These are phyloP conservation scores for Phytophthora uliginosa DNA, from an alignment of 352 stramenopile species.

Conservation along the genomic window DNA sequence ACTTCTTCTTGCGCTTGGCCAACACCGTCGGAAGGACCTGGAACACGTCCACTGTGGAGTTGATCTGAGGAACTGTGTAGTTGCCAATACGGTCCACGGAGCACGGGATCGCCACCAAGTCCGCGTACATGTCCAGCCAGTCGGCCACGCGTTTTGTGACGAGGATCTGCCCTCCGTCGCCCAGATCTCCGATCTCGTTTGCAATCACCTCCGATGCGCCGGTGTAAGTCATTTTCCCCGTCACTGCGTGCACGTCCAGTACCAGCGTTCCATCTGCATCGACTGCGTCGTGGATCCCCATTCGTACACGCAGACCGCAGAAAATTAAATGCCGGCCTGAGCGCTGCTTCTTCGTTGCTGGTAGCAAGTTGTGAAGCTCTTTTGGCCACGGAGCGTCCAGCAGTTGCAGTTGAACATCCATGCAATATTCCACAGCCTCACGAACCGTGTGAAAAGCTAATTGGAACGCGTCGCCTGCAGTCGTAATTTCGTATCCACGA, in stretches of 20 bases:
- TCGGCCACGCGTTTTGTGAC: conserved; percentile 52
- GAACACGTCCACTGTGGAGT: conserved; percentile 45
- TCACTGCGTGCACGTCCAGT: conserved; percentile 52
- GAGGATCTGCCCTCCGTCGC: conserved; percentile 59
- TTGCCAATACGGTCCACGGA: conserved; percentile 40
- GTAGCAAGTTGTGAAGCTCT: conserved; percentile 45
- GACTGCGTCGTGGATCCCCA: conserved; percentile 61
- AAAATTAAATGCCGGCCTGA: conserved; percentile 51
- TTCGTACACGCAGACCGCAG: conserved; percentile 55
- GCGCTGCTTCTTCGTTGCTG: conserved; percentile 46
- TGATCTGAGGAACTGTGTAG: conserved; percentile 52
- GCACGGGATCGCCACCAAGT: conserved; percentile 43
- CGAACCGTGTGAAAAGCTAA: conserved; percentile 65
- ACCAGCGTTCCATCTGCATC: conserved; percentile 44
- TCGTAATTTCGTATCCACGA: conserved; percentile 70
- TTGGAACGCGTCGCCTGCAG: conserved; percentile 61
- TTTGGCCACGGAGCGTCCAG: conserved; percentile 53
- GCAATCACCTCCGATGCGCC: conserved; percentile 56
- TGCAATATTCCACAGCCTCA: conserved; percentile 64
- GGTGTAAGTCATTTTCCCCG: conserved; percentile 62
- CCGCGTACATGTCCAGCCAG: conserved; percentile 49
- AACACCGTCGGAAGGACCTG: conserved; percentile 43
- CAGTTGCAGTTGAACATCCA: conserved; percentile 58
- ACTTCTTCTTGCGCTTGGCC: conserved; percentile 43
- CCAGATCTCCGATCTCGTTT: conserved; percentile 58